Conservation (phyloP, 805 yeast species). For the Monosporozyma unispora region DNA sequence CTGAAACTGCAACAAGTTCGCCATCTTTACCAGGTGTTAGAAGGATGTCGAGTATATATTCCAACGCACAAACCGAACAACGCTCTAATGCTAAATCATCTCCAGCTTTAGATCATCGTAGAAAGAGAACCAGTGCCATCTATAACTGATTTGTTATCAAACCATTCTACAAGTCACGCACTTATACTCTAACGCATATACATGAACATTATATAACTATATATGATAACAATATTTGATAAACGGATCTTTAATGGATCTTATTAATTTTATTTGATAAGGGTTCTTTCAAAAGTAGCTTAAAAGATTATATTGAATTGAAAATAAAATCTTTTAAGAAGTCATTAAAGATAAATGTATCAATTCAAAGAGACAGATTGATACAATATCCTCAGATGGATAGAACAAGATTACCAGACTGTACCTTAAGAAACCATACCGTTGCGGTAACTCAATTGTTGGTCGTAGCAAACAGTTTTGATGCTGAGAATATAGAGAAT, state of each 20-base stretch:
- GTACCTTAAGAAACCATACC: conserved; percentile 7
- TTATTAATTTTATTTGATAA: too few relatives aligned
- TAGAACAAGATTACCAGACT: conserved; percentile 2
- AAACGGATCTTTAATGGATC: too few relatives aligned
- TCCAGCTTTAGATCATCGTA: neutral
- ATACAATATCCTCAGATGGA: neutral
- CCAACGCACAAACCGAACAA: neutral
- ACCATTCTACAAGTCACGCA: too few relatives aligned
- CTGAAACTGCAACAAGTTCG: neutral
- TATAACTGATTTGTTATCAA: neutral
- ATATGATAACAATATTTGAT: neutral
- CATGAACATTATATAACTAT: neutral
- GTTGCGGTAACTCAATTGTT: conserved; percentile 6
- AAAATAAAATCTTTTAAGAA: too few relatives aligned
- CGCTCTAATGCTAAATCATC: neutral
- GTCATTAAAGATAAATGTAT: too few relatives aligned
- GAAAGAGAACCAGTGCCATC: neutral
- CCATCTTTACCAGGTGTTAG: conserved; percentile 3
- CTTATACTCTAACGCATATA: neutral
- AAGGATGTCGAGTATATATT: neutral
- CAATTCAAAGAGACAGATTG: neutral
- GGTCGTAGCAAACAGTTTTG: neutral
- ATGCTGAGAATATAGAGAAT: neutral
- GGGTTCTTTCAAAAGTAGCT: too few relatives aligned
- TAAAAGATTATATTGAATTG: too few relatives aligned